A percentile compares a stretch with the other conserved stretches of the same genome.
Evolutionary conservation across 495 filamentous ascomycete genomes (phyloP).

Genomic region (Oidiodendron maius): DNA sequence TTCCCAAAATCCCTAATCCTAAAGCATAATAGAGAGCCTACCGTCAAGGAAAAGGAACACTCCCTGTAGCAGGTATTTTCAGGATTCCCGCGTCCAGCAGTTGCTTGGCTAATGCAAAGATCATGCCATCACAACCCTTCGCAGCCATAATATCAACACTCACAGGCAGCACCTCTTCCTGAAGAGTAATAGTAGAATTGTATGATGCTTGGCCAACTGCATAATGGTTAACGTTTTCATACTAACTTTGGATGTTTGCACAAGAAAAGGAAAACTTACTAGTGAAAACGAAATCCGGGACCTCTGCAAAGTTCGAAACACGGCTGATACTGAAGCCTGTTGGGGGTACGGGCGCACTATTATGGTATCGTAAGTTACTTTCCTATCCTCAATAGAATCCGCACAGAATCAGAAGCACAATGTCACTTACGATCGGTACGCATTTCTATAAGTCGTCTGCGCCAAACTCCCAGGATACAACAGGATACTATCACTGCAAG

Average conservation of each 20-base stretch:
- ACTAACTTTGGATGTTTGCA: slow-evolving; percentile 2
- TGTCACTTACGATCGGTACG: slow-evolving; percentile 18
- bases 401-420: too few species aligned
- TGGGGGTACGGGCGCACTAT: slow-evolving; percentile 25
- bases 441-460: slow-evolving; percentile 29
- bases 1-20: too few species aligned
- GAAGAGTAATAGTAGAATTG: slow-evolving; percentile 44
- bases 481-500: slow-evolving; percentile 32
- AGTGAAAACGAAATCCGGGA: slow-evolving; percentile 52
- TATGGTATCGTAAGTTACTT: slow-evolving; percentile 20
- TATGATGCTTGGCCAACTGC: slow-evolving; percentile 47
- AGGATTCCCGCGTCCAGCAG: slow-evolving; percentile 45
- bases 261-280: slow-evolving; percentile 17
- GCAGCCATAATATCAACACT: slow-evolving; percentile 53
- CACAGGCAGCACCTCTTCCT: slow-evolving; percentile 53
- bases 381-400: slow-evolving; percentile 21
- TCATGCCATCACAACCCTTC: slow-evolving; percentile 56
- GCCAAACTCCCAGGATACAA: slow-evolving; percentile 27
- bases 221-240: background rate
- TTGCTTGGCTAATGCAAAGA: slow-evolving; percentile 49
- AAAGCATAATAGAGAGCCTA: too few species aligned
- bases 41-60: too few species aligned
- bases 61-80: slow-evolving; percentile 35
- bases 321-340: slow-evolving; percentile 38
- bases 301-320: slow-evolving; percentile 41